Evolutionary conservation across 2,329 filamentous ascomycete genomes (phyloP), one percentile per base, ranked within the genome.

Genomic region (Venturia asperata): DNA sequence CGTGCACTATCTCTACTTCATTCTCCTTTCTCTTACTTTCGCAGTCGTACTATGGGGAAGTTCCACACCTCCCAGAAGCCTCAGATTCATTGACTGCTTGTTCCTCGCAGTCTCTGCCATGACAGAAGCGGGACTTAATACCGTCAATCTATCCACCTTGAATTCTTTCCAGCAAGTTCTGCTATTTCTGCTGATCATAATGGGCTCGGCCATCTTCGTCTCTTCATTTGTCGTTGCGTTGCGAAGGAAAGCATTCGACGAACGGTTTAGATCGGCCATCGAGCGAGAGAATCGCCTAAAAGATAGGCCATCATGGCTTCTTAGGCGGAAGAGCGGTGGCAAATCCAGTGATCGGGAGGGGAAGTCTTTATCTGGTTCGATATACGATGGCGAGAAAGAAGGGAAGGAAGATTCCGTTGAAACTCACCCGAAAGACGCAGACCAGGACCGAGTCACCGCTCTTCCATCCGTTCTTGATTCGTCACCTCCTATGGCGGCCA

Each of bases 141-240:
- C 87, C 1, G 82, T 86, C 69, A 85, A 87, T 70, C 75, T 90
- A 30, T 86, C 83, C 65, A 77, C 79, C 37, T 71, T 90, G 70
- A 89, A 85, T 47, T 86, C 83, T 0, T 87, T 86, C 71, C 88
- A 91, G 73, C 88, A 91, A 72, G 76, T 83, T 37, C 74, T 88
- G 47, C 77, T 91, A 11, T 88, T 86, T 69, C 66, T 86, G 3
- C 77, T 89, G 52, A 87, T 90, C 67, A 77, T 90, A 58, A 72
- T 88, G 7, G 88, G 88, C 1, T 86, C 85, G 64, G 79, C 83
- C 15, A 84, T 90, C n/a, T 85, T 86, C 71, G 85, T 90, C 1
- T 87, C 84, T 1, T 82, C 84, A 42, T 84, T 83, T 68, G 87
- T 88, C 2, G 81, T 90, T 3, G 74, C 82, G 60, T 80, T 86